These are phyloP conservation scores for Trifolium repens DNA, from an alignment of 306 rosid species.

Conservation along the genomic window DNA sequence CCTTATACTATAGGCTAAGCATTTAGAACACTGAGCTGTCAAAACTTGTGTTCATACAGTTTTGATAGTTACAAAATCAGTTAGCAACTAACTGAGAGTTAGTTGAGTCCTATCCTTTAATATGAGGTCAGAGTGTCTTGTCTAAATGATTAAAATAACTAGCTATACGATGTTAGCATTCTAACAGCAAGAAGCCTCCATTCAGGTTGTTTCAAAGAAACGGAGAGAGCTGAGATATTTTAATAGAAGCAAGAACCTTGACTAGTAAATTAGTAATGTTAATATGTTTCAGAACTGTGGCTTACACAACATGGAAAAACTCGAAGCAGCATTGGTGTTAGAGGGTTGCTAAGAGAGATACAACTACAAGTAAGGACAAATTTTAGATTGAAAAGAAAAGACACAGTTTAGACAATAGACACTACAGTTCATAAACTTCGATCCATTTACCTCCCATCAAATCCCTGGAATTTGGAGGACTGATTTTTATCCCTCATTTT, in stretches of 20 bases:
- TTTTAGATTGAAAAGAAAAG: not conserved
- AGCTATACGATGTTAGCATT: not conserved
- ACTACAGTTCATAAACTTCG: not conserved
- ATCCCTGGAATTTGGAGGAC: not conserved
- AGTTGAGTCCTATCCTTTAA: no score
- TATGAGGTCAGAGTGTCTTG: no score
- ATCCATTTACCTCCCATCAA: not conserved
- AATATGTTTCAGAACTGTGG: not conserved
- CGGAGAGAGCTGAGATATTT: not conserved
- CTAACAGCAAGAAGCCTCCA: constrained; percentile 5
- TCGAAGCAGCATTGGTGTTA: not conserved
- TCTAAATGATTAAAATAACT: no score
- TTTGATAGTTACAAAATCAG: no score
- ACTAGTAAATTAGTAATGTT: not conserved
- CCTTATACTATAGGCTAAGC: no score
- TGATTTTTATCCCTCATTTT: not conserved
- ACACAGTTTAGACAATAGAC: not conserved
- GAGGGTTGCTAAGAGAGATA: not conserved
- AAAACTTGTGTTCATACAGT: no score
- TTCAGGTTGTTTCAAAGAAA: not conserved
- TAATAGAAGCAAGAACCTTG: not conserved
- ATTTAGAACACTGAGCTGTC: no score
- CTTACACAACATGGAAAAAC: constrained; percentile 1
- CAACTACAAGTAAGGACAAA: not conserved
- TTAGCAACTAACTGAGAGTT: no score